Evolutionary conservation across 768 basidiomycete species (phyloP).

Genomic region (Clathrus columnatus): DNA sequence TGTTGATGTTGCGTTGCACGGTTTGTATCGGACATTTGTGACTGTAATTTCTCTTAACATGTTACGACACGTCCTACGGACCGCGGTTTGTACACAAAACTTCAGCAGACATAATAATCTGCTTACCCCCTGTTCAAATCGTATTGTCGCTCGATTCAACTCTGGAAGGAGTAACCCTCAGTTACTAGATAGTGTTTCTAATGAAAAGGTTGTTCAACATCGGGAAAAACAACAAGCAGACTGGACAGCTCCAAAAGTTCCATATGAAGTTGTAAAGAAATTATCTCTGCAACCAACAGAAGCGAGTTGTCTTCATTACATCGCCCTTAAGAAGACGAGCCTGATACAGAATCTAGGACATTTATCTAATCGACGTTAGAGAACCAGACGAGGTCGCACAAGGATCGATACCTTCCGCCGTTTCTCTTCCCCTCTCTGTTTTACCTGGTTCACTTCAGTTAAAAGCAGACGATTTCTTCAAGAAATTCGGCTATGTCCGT

Average conservation of each 20-base stretch:
- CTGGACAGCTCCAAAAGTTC: slow-evolving; percentile 66
- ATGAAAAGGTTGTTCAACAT: slow-evolving; percentile 13
- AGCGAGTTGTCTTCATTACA: slow-evolving; percentile 27
- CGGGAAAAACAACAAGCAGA: slow-evolving; percentile 45
- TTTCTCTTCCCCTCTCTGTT: slow-evolving; percentile 81
- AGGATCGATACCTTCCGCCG: slow-evolving; percentile 87
- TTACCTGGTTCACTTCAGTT: slow-evolving; percentile 60
- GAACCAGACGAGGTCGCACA: slow-evolving; percentile 87
- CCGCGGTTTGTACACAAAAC: background rate
- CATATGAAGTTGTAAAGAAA: slow-evolving; percentile 76
- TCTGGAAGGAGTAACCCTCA: background rate
- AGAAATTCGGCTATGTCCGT: slow-evolving; percentile 66
- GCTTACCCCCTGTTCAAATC: background rate
- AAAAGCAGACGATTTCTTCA: slow-evolving; percentile 43
- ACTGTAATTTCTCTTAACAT: background rate
- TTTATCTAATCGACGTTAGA: slow-evolving; percentile 81
- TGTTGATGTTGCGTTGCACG: background rate
- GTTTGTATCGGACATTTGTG: background rate
- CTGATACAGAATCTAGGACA: slow-evolving; percentile 34
- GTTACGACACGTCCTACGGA: background rate
- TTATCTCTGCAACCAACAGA: slow-evolving; percentile 66
- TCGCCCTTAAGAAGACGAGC: slow-evolving; percentile 14
- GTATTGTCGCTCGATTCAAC: background rate
- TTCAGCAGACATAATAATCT: background rate
- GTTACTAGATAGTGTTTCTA: background rate